Evolutionary conservation across 2,329 filamentous ascomycete species (phyloP).

Genomic region (Hypocreales sp.): DNA sequence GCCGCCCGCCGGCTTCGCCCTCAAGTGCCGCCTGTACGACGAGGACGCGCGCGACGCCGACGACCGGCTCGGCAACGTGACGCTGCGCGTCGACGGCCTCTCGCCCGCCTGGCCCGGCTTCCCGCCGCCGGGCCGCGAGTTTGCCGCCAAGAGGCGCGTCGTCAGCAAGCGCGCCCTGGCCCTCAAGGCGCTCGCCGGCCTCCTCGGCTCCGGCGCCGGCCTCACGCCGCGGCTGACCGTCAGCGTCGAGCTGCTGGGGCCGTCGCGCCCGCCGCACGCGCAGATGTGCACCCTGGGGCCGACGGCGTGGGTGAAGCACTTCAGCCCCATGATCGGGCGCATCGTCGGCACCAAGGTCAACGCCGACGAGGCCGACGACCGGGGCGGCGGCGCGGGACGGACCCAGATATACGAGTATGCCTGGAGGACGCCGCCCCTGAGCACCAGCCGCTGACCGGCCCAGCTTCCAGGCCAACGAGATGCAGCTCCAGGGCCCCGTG

Average conservation of each 20-base stretch:
- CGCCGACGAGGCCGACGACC: conserved; percentile 36
- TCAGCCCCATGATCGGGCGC: conserved; percentile 75
- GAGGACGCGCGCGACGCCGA: conserved; percentile 79
- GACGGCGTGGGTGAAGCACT: conserved; percentile 64
- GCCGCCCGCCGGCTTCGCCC: conserved; percentile 60
- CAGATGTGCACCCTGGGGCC: conserved; percentile 71
- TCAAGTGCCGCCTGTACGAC: conserved; percentile 81
- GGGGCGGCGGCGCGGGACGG: conserved; percentile 9
- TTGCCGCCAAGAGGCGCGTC: conserved; percentile 65
- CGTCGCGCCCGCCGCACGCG: conserved; percentile 51
- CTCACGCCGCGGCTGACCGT: conserved; percentile 58
- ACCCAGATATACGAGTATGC: conserved; percentile 63
- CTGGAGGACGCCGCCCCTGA: too few relatives aligned
- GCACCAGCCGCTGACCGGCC: neutral
- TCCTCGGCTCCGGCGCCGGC: conserved; percentile 44
- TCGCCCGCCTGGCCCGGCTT: conserved; percentile 54
- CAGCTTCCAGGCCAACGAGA: conserved; percentile 85
- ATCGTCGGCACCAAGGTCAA: conserved; percentile 58
- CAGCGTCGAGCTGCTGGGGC: conserved; percentile 64
- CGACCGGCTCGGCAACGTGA: conserved; percentile 77
- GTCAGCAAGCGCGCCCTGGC: conserved; percentile 80
- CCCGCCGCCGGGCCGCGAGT: conserved; percentile 39
- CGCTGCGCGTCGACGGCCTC: conserved; percentile 46
- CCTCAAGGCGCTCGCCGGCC: conserved; percentile 50
- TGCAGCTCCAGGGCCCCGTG: conserved; percentile 74